Percentiles rank a stretch among this genome's conserved stretches.
phyloP scores from a whole-genome alignment of 2,329 filamentous ascomycete genomes.

The Pseudopyricularia cyperi region DNA sequence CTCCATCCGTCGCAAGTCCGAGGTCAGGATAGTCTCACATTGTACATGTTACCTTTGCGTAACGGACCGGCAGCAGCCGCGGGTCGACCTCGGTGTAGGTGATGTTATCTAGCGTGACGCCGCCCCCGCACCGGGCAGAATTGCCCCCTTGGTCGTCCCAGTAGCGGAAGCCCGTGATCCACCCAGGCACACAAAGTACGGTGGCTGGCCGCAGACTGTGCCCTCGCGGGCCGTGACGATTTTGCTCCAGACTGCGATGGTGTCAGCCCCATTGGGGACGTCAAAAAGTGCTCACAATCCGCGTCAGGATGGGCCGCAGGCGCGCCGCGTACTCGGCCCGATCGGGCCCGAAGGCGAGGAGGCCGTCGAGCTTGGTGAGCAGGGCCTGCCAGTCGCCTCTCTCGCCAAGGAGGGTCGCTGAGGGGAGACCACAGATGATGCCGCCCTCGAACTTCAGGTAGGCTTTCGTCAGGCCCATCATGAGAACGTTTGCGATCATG shows the following conservation, averaged over 20 bases:
- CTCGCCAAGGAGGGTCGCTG: conserved; percentile 25
- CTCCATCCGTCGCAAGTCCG: conserved; percentile 15
- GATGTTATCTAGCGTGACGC: conserved; percentile 9
- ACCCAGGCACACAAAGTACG: conserved; percentile 27
- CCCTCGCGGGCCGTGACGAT: conserved; percentile 21
- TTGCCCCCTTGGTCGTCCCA: conserved; percentile 23
- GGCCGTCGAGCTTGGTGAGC: conserved; percentile 24
- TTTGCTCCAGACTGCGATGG: conserved; percentile 27
- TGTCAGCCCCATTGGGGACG: conserved; percentile 17
- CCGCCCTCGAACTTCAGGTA: conserved; percentile 23
- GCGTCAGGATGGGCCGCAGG: conserved; percentile 28
- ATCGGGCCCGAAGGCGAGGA: conserved; percentile 29
- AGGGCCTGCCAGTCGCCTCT: conserved; percentile 26
- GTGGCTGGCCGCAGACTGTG: conserved; percentile 16
- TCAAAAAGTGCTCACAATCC: conserved; percentile 32
- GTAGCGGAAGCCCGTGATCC: conserved; percentile 34
- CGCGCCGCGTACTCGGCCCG: conserved; percentile 21
- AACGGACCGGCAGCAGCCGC: conserved; percentile 20
- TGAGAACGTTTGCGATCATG: conserved; percentile 25
- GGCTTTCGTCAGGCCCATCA: conserved; percentile 30
- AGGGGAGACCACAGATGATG: conserved; percentile 28
- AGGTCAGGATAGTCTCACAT: conserved; percentile 19
- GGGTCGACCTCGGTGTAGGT: conserved; percentile 16
- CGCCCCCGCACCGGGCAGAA: conserved; percentile 5
- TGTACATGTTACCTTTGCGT: conserved; percentile 24